These are phyloP conservation scores for Candida manassasensis DNA, from an alignment of 805 yeast species.

Conservation along the genomic window DNA sequence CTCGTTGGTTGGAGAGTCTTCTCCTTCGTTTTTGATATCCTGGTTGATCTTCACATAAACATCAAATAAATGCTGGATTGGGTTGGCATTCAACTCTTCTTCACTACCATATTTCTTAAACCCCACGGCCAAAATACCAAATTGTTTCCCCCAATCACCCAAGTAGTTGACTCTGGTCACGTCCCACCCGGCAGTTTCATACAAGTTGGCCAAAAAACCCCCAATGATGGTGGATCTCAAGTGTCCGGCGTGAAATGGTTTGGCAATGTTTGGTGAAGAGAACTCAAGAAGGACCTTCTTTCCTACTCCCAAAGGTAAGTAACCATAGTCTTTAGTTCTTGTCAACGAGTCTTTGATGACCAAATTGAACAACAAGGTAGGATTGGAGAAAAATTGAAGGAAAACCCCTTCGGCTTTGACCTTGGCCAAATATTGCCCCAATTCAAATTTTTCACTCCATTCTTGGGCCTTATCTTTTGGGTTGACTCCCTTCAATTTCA, in stretches of 20 bases:
- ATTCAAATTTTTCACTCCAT: constrained; percentile 75
- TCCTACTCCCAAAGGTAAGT: constrained; percentile 68
- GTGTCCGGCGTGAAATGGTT: constrained; percentile 99
- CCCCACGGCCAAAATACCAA: constrained; percentile 93
- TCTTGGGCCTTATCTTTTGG: constrained; percentile 66
- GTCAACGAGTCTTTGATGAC: constrained; percentile 67
- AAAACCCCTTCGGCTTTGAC: constrained; percentile 87
- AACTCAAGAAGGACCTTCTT: constrained; percentile 80
- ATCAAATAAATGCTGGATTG: constrained; percentile 90
- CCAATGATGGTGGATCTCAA: constrained; percentile 97
- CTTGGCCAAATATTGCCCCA: constrained; percentile 60
- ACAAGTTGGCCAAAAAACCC: constrained; percentile 85
- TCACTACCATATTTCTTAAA: constrained; percentile 81
- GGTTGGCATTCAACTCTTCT: constrained; percentile 64
- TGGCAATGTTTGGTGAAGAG: constrained; percentile 97
- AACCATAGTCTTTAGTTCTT: constrained; percentile 63
- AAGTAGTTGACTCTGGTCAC: constrained; percentile 88
- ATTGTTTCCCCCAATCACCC: constrained; percentile 99
- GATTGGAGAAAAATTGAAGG: constrained; percentile 80
- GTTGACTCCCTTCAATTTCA: constrained; percentile 73
- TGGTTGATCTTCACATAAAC: constrained; percentile 86
- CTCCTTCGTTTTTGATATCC: constrained; percentile 65
- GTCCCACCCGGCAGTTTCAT: constrained; percentile 90
- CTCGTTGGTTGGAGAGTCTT: constrained; percentile 58
- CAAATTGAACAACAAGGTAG: constrained; percentile 58